phyloP scores from a whole-genome alignment of 2,329 filamentous ascomycete genomes.

The Cordyceps sp. region DNA sequence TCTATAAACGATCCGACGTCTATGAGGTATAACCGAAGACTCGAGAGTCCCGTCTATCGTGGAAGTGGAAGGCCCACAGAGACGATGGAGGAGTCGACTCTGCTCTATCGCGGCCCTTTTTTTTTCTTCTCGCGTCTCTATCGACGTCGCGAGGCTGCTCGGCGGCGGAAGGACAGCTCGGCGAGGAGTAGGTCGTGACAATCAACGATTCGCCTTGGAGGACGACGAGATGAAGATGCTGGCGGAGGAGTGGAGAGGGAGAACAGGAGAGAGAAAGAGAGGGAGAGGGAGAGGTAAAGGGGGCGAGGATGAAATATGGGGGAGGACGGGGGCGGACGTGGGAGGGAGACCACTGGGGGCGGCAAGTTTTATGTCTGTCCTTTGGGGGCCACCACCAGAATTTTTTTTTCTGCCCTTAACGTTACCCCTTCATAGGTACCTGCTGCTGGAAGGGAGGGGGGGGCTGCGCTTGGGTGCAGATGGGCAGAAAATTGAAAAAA shows the following conservation, averaged over 20 bases:
- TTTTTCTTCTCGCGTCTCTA: constrained; percentile 9
- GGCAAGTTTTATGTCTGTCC: constrained; percentile 2
- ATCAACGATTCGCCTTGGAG: constrained; percentile 23
- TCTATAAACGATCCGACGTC: constrained; percentile 5
- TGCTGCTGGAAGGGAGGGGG: constrained; percentile 1
- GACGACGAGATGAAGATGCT: constrained; percentile 19
- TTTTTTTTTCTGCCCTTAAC: constrained; percentile 5
- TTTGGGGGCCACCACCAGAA: constrained; percentile 4
- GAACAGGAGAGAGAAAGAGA: constrained; percentile 11
- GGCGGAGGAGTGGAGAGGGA: constrained; percentile 15
- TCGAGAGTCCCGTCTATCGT: constrained; percentile 3
- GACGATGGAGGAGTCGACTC: constrained; percentile 28
- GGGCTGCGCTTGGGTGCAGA: too few species aligned
- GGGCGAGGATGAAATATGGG: constrained; percentile 1
- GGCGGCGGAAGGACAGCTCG: constrained; percentile 16
- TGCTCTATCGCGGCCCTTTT: constrained; percentile 22
- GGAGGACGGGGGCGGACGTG: background rate
- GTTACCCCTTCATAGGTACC: background rate
- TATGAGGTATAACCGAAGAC: constrained; percentile 4
- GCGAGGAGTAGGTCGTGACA: constrained; percentile 9
- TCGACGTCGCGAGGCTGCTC: constrained; percentile 13
- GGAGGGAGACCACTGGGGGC: constrained; percentile 2
- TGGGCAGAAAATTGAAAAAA: constrained; percentile 6
- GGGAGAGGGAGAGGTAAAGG: constrained; percentile 1
- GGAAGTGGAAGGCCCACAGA: constrained; percentile 12